A percentile compares a stretch with the other conserved stretches of the same genome.
Conservation (phyloP, 164 flowering plant species). For the Tetrastigma voinierianum region DNA sequence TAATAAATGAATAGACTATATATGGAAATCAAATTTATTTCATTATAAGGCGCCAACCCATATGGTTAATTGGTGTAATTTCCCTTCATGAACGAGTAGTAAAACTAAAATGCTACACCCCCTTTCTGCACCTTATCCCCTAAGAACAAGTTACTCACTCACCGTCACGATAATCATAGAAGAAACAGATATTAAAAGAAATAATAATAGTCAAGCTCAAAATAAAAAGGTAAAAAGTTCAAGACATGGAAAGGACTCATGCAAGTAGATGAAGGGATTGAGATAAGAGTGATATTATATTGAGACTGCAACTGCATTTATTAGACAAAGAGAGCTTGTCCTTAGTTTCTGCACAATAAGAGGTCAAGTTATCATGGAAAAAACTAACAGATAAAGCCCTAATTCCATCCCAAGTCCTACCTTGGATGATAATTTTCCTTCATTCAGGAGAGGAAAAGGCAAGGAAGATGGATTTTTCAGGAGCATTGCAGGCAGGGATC, state of each 20-base stretch:
- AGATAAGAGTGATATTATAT: neutral
- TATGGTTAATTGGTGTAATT: no score
- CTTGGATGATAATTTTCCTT: no score
- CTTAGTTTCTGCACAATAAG: neutral
- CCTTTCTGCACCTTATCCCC: conserved; percentile 20
- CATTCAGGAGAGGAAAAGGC: no score
- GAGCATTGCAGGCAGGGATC: no score
- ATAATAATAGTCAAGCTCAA: neutral
- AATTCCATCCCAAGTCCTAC: no score
- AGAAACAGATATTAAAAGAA: conserved; percentile 1
- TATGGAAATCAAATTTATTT: no score
- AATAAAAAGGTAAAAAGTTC: neutral
- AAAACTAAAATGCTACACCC: no score
- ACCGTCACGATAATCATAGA: conserved; percentile 9
- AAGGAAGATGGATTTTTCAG: no score
- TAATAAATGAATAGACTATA: no score
- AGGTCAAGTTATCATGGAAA: no score
- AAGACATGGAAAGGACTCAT: neutral
- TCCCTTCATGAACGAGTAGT: neutral
- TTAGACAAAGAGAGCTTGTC: neutral
- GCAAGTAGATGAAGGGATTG: conserved; percentile 5
- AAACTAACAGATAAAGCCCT: no score
- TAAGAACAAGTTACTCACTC: conserved; percentile 17
- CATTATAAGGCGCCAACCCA: no score
- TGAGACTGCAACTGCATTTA: neutral